Conservation (phyloP, 2,329 filamentous ascomycete species). For the Pseudocercospora crystallina region DNA sequence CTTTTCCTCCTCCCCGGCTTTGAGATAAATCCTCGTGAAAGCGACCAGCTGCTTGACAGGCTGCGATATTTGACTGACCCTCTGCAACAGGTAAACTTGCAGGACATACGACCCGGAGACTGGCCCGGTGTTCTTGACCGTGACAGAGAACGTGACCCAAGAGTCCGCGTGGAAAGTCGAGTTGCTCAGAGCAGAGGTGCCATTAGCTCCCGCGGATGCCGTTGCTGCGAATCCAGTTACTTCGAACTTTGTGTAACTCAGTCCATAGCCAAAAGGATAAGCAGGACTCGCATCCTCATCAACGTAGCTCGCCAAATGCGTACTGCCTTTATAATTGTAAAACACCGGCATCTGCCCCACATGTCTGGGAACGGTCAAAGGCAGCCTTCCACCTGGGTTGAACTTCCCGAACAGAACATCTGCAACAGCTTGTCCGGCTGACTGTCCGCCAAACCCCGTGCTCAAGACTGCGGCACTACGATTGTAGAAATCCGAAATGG, state of each 20-base stretch:
- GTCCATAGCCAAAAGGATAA: slow-evolving; percentile 18
- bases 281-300: slow-evolving; percentile 11
- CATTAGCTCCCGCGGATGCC: too few species aligned
- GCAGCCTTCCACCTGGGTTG: slow-evolving; percentile 14
- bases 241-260: slow-evolving; percentile 14
- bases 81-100: slow-evolving; percentile 44
- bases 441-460: slow-evolving; percentile 16
- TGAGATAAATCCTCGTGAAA: slow-evolving; percentile 43
- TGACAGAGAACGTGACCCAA: slow-evolving; percentile 39
- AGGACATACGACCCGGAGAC: slow-evolving; percentile 41
- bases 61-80: slow-evolving; percentile 43
- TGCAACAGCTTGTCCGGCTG: slow-evolving; percentile 14
- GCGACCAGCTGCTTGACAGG: slow-evolving; percentile 47
- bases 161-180: neutral
- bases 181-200: neutral
- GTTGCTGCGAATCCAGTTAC: neutral
- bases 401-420: slow-evolving; percentile 15
- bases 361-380: slow-evolving; percentile 11
- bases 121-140: slow-evolving; percentile 37
- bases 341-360: slow-evolving; percentile 18
- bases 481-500: slow-evolving; percentile 17
- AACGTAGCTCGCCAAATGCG: slow-evolving; percentile 7
- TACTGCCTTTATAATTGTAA: slow-evolving; percentile 14
- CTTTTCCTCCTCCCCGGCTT: slow-evolving; percentile 31
- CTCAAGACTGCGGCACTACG: slow-evolving; percentile 11